Conservation (phyloP, 306 rosid species). For the Nissolia schottii region DNA sequence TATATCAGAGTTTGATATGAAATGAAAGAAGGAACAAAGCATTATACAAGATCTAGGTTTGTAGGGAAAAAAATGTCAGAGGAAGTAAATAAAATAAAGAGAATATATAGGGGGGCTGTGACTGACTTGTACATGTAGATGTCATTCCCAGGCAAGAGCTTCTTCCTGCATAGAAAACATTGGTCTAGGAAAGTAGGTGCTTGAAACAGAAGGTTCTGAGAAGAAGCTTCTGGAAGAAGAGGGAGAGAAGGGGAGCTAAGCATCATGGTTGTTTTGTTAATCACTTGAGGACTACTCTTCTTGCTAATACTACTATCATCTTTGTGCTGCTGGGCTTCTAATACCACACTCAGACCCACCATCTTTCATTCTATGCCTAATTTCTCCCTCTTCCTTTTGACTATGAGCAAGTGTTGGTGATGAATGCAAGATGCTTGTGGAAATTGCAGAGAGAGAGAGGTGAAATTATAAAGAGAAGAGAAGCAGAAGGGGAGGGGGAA, state of each 20-base stretch:
- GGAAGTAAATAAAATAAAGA: neutral
- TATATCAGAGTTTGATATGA: neutral
- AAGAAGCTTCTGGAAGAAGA: neutral
- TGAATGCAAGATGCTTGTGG: neutral
- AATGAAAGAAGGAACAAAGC: neutral
- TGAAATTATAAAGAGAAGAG: neutral
- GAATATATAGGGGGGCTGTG: neutral
- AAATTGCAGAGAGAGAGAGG: constrained; percentile 28
- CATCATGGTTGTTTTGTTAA: constrained; percentile 57
- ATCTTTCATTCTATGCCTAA: constrained; percentile 53
- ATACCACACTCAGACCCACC: constrained; percentile 77
- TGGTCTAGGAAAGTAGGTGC: constrained; percentile 56
- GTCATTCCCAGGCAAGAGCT: constrained; percentile 72
- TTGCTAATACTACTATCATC: neutral
- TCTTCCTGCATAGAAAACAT: constrained; percentile 69
- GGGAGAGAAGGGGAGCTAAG: neutral
- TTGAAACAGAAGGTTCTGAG: neutral
- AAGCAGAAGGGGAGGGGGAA: neutral
- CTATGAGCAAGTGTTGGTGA: neutral
- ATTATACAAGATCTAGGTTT: constrained; percentile 12
- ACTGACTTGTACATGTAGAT: constrained; percentile 97
- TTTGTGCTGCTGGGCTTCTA: constrained; percentile 63
- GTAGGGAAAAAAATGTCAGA: neutral
- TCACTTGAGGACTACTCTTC: constrained; percentile 42
- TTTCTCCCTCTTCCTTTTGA: neutral